Conservation (phyloP, 805 yeast species). For the Wickerhamiella occidentalis region DNA sequence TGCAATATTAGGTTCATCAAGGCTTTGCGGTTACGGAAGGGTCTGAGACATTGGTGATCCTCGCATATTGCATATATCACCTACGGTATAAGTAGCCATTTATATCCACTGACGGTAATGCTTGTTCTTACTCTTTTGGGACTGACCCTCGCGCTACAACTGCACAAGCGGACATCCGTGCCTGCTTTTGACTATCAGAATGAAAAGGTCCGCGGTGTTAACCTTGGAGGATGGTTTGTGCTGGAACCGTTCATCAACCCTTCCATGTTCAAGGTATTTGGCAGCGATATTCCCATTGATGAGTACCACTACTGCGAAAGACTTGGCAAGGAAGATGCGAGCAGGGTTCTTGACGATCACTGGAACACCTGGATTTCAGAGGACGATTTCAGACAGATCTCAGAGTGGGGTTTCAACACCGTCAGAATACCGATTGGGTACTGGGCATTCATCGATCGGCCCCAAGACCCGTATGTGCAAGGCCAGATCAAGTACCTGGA, state of each 20-base stretch:
- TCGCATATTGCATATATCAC: background rate
- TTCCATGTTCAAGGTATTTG: constrained; percentile 26
- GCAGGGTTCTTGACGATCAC: constrained; percentile 42
- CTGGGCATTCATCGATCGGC: constrained; percentile 63
- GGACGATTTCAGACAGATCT: constrained; percentile 50
- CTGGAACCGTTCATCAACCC: constrained; percentile 80
- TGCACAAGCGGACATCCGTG: background rate
- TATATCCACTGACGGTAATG: no score
- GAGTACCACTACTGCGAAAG: constrained; percentile 54
- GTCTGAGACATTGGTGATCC: background rate
- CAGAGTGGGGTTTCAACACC: constrained; percentile 37
- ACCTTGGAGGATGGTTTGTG: constrained; percentile 81
- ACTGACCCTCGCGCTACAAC: background rate
- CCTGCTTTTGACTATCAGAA: constrained; percentile 18
- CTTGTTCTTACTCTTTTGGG: background rate
- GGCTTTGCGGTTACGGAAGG: background rate
- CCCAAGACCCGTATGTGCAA: constrained; percentile 67
- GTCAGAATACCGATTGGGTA: constrained; percentile 87
- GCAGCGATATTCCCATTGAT: constrained; percentile 53
- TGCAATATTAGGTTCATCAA: no score
- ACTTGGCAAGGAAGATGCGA: constrained; percentile 50
- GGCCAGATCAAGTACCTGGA: constrained; percentile 67
- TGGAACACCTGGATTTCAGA: constrained; percentile 70
- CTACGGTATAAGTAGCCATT: background rate
- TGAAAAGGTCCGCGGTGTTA: constrained; percentile 35